A percentile compares a stretch with the other conserved stretches of the same genome.
Evolutionary conservation across 805 yeast genomes (phyloP).

Genomic region (Lachancea kluyveri): DNA sequence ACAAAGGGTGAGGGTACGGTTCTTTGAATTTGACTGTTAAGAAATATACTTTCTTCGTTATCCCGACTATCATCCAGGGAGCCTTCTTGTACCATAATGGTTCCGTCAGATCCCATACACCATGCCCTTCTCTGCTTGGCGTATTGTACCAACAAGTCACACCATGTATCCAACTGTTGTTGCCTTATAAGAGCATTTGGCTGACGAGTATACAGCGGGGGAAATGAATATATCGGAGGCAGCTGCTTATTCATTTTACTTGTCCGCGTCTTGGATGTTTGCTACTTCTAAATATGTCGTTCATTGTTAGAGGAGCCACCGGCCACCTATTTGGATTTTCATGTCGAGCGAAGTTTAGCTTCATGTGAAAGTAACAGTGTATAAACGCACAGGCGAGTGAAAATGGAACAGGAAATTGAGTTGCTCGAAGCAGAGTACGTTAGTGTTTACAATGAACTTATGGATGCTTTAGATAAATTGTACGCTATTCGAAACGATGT

Average conservation of each 20-base stretch:
- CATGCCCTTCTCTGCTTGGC: slow-evolving; percentile 53
- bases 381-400: too few species aligned
- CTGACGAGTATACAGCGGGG: slow-evolving; percentile 89
- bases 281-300: too few species aligned
- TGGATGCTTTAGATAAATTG: slow-evolving; percentile 31
- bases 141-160: slow-evolving; percentile 51
- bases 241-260: slow-evolving; percentile 12
- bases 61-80: background rate
- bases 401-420: slow-evolving; percentile 7
- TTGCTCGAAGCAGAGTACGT: slow-evolving; percentile 29
- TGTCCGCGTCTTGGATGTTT: background rate
- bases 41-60: slow-evolving; percentile 34
- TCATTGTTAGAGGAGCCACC: too few species aligned
- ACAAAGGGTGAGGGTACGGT: slow-evolving; percentile 48
- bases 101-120: slow-evolving; percentile 37
- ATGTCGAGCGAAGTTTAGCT: too few species aligned
- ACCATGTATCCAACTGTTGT: slow-evolving; percentile 80
- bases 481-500: slow-evolving; percentile 15
- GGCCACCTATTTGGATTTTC: too few species aligned
- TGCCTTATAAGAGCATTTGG: slow-evolving; percentile 73
- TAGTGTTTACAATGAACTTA: slow-evolving; percentile 27
- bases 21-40: slow-evolving; percentile 46
- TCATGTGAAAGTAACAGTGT: too few species aligned
- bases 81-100: slow-evolving; percentile 1
- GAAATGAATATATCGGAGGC: slow-evolving; percentile 63